phyloP scores from a whole-genome alignment of 257 asterid species.

The Nicotiana otophora region DNA sequence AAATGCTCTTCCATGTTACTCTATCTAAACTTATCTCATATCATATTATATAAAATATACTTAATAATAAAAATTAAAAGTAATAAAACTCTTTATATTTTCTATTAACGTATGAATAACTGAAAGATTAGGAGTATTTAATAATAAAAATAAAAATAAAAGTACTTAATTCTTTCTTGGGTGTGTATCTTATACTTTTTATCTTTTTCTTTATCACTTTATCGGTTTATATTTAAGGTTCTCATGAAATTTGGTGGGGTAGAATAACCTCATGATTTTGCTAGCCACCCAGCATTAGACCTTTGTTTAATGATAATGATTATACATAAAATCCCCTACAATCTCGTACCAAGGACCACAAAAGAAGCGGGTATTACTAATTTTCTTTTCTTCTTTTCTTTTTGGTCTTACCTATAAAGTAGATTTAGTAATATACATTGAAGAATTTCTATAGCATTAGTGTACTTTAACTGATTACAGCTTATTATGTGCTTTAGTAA shows the following conservation, averaged over 20 bases:
- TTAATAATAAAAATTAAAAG: no score
- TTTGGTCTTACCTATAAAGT: not conserved
- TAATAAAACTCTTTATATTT: no score
- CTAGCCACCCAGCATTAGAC: not conserved
- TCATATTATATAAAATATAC: no score
- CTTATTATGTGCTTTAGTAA: not conserved
- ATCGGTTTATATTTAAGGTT: not conserved
- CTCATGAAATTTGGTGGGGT: not conserved
- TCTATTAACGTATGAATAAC: no score
- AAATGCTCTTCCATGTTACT: no score
- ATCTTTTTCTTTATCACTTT: slow-evolving; percentile 2
- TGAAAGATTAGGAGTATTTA: no score
- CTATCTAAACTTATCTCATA: no score
- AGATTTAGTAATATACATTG: not conserved
- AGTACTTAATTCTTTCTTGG: not conserved
- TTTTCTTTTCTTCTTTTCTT: not conserved
- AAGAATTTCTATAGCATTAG: not conserved
- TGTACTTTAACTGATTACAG: not conserved
- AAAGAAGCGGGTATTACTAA: not conserved
- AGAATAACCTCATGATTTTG: not conserved
- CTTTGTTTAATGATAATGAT: not conserved
- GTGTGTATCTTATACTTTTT: not conserved
- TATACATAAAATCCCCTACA: not conserved
- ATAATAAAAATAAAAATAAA: no score
- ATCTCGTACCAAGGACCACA: not conserved